Evolutionary conservation across 2,329 filamentous ascomycete genomes (phyloP).

Genomic region (Aspergillaceae sp.): DNA sequence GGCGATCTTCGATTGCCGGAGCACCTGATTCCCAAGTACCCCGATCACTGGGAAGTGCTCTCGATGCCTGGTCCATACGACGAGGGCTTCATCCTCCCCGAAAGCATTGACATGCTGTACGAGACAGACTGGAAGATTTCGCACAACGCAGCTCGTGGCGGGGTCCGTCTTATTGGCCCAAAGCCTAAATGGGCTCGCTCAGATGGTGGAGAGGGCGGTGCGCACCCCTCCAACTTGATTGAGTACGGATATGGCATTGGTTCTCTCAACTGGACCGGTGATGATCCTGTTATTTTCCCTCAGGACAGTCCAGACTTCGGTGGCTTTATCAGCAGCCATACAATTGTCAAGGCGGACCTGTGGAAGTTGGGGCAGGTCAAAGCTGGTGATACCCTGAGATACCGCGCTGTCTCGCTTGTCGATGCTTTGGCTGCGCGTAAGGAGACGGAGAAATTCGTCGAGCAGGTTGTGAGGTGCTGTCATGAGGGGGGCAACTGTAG

Average conservation of each 20-base stretch:
- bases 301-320: constrained; percentile 54
- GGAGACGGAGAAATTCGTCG: constrained; percentile 39
- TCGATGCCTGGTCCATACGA: constrained; percentile 51
- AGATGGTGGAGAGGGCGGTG: constrained; percentile 55
- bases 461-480: constrained; percentile 34
- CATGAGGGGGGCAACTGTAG: constrained; percentile 23
- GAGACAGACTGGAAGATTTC: constrained; percentile 51
- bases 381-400: constrained; percentile 48
- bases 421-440: constrained; percentile 42
- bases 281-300: constrained; percentile 53
- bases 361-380: constrained; percentile 57
- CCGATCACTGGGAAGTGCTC: constrained; percentile 44
- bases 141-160: constrained; percentile 53
- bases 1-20: constrained; percentile 35
- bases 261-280: constrained; percentile 53
- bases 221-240: constrained; percentile 52
- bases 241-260: constrained; percentile 54
- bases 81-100: constrained; percentile 43
- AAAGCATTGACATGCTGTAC: constrained; percentile 52
- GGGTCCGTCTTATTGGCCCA: constrained; percentile 52
- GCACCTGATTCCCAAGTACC: constrained; percentile 42
- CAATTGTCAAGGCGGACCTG: constrained; percentile 48
- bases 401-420: constrained; percentile 43
- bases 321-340: constrained; percentile 50
- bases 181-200: constrained; percentile 50